Evolutionary conservation across 306 rosid species (phyloP).

Genomic region (Cicer yamashitae): DNA sequence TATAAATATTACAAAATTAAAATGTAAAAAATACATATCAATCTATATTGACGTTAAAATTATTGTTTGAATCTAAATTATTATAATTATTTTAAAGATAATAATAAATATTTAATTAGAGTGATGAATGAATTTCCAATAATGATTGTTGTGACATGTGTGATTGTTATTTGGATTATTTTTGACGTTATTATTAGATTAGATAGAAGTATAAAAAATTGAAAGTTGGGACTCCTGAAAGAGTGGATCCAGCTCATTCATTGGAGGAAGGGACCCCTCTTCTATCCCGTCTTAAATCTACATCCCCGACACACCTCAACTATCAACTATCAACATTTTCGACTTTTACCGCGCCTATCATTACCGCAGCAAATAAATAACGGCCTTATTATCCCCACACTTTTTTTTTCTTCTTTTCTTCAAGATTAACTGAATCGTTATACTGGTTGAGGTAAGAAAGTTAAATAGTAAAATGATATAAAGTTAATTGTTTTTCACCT

Average conservation of each 20-base stretch:
- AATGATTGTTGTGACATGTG: slow-evolving; percentile 10
- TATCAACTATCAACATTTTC: neutral
- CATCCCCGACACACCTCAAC: slow-evolving; percentile 35
- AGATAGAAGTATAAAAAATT: slow-evolving; percentile 43
- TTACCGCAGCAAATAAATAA: neutral
- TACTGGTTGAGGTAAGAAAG: too few species aligned
- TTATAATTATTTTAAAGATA: too few species aligned
- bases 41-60: too few species aligned
- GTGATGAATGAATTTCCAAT: neutral
- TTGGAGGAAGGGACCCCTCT: slow-evolving; percentile 52
- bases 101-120: neutral
- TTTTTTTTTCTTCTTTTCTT: too few species aligned
- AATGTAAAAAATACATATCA: too few species aligned
- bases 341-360: neutral
- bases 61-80: too few species aligned
- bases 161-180: neutral
- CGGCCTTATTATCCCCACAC: neutral
- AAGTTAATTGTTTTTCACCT: too few species aligned
- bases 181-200: slow-evolving; percentile 42
- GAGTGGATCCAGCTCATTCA: slow-evolving; percentile 95
- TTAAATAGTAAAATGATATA: too few species aligned
- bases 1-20: too few species aligned
- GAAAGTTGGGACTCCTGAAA: slow-evolving; percentile 63
- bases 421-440: too few species aligned
- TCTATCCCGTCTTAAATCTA: slow-evolving; percentile 28